Evolutionary conservation across 2,329 filamentous ascomycete species (phyloP).

Genomic region (Fonsecaea monophora): DNA sequence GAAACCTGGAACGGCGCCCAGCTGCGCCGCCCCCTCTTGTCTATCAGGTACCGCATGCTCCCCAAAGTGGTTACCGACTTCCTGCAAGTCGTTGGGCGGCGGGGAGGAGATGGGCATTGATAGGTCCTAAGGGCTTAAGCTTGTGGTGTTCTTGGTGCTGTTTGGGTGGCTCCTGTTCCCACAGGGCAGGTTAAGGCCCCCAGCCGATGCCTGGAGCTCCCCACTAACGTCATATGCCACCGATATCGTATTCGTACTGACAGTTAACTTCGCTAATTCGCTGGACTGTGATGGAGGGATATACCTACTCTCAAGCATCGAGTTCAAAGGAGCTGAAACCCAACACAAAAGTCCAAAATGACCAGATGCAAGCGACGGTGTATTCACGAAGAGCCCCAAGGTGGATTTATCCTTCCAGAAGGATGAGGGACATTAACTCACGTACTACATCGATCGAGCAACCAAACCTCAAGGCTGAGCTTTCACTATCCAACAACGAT

Average conservation of each 20-base stretch:
- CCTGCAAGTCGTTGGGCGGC: neutral
- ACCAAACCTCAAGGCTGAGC: neutral
- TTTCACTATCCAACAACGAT: conserved; percentile 15
- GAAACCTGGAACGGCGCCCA: neutral
- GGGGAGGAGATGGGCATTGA: neutral
- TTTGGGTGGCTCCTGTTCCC: neutral
- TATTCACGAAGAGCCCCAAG: neutral
- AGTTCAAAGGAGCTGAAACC: neutral
- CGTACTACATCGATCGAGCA: neutral
- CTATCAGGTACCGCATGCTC: neutral
- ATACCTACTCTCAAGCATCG: neutral
- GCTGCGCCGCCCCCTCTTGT: conserved; percentile 1
- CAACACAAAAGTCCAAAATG: neutral
- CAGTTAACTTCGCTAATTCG: neutral
- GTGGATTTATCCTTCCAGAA: neutral
- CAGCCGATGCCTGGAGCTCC: neutral
- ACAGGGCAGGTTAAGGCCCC: neutral
- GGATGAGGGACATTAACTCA: neutral
- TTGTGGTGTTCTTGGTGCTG: neutral
- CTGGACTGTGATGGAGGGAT: neutral
- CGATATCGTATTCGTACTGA: neutral
- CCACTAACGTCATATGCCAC: neutral
- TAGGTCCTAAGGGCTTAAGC: neutral
- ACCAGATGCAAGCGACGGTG: neutral
- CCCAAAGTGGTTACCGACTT: conserved; percentile 1